phyloP scores from a whole-genome alignment of 768 basidiomycete genomes.

The Strobilomyces echinocephalus region DNA sequence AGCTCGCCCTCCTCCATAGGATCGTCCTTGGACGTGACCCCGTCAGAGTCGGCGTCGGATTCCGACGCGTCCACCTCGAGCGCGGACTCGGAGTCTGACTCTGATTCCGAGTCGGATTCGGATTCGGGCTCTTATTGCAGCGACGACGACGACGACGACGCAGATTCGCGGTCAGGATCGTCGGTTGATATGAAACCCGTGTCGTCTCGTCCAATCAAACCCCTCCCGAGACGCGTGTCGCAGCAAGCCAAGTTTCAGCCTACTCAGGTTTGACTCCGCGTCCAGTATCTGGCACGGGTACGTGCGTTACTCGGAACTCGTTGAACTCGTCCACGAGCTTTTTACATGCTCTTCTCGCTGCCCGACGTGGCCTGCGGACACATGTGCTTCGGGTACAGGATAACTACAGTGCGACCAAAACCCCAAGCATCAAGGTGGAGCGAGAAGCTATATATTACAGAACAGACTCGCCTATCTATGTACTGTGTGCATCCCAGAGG shows the following conservation, averaged over 20 bases:
- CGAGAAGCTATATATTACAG: slow-evolving; percentile 5
- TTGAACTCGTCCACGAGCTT: no score
- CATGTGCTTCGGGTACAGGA: neutral
- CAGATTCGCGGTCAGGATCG: slow-evolving; percentile 12
- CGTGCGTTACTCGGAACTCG: neutral
- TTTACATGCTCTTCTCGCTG: no score
- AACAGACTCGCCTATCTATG: neutral
- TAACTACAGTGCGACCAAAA: neutral
- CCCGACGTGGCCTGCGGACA: no score
- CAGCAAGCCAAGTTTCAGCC: slow-evolving; percentile 24
- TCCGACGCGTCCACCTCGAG: slow-evolving; percentile 6
- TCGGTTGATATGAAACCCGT: slow-evolving; percentile 36
- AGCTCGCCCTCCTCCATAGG: slow-evolving; percentile 8
- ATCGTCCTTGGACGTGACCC: neutral
- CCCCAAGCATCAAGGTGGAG: neutral
- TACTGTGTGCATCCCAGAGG: neutral
- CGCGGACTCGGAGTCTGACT: slow-evolving; percentile 11
- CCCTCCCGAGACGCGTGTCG: slow-evolving; percentile 41
- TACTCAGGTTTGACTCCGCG: slow-evolving; percentile 21
- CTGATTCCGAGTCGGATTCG: slow-evolving; percentile 3
- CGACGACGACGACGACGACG: slow-evolving; percentile 12
- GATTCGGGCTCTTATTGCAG: neutral
- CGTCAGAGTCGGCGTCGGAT: slow-evolving; percentile 15
- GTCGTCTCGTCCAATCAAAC: slow-evolving; percentile 41
- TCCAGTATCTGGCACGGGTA: neutral